Evolutionary conservation across 768 basidiomycete species (phyloP).

Genomic region (Tylopilus intermedius): DNA sequence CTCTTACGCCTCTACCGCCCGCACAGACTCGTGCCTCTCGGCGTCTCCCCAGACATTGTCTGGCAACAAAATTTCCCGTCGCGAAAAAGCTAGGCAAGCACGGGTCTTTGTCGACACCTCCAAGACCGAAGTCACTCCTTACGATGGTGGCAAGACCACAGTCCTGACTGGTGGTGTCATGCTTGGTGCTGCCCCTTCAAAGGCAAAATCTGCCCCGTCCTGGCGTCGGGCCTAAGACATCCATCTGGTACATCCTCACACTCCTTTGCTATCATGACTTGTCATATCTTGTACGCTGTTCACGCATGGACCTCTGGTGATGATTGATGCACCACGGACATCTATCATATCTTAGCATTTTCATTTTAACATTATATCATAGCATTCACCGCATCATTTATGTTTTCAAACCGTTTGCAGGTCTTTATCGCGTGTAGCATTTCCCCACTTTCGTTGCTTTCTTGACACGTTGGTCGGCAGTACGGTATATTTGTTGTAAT

Average conservation of each 20-base stretch:
- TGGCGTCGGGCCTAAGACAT: conserved; percentile 54
- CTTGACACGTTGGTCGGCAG: conserved; percentile 16
- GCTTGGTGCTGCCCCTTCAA: conserved; percentile 54
- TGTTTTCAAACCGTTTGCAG: conserved; percentile 21
- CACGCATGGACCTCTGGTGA: conserved; percentile 25
- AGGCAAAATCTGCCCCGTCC: conserved; percentile 35
- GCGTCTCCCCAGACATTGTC: conserved; percentile 37
- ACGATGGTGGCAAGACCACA: conserved; percentile 84
- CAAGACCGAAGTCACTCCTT: conserved; percentile 78
- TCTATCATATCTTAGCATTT: conserved; percentile 28
- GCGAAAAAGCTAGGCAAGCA: conserved; percentile 63
- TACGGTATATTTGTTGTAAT: conserved; percentile 33
- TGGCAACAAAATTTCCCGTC: conserved; percentile 54
- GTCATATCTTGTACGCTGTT: conserved; percentile 21
- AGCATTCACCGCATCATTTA: conserved; percentile 25
- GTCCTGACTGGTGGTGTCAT: conserved; percentile 85
- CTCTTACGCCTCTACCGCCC: conserved; percentile 61
- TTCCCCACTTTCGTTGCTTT: conserved; percentile 21
- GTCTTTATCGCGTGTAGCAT: conserved; percentile 30
- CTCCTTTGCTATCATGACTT: conserved; percentile 24
- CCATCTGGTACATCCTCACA: conserved; percentile 12
- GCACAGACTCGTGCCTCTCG: conserved; percentile 45
- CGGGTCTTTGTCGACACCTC: conserved; percentile 70
- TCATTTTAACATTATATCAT: conserved; percentile 31
- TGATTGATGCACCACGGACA: conserved; percentile 26